Conservation (phyloP, 1,284 basidiomycete species). For the Cryptococcus sp. region DNA sequence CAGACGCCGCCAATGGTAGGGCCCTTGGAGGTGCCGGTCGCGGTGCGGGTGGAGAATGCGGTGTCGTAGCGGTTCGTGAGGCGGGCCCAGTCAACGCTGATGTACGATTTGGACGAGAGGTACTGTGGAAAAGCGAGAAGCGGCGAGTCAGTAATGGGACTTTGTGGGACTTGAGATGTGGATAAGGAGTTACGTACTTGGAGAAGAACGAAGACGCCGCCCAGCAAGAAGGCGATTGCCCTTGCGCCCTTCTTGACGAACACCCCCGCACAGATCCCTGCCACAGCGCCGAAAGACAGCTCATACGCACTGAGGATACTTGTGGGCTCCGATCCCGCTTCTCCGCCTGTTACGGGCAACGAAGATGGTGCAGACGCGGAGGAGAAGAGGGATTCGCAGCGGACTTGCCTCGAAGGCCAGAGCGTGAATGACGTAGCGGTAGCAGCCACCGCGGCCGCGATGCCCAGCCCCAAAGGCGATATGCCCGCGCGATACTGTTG, state of each 20-base stretch:
- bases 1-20: slow-evolving; percentile 69
- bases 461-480: slow-evolving; percentile 41
- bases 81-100: slow-evolving; percentile 78
- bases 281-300: slow-evolving; percentile 82
- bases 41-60: slow-evolving; percentile 67
- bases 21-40: slow-evolving; percentile 59
- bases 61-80: slow-evolving; percentile 66
- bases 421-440: slow-evolving; percentile 15
- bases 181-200: slow-evolving; percentile 62
- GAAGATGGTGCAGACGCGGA: slow-evolving; percentile 1
- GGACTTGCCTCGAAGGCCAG: slow-evolving; percentile 13
- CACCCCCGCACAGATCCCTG: slow-evolving; percentile 84
- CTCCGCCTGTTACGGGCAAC: not conserved
- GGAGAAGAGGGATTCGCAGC: slow-evolving; percentile 12
- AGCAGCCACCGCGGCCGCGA: slow-evolving; percentile 24
- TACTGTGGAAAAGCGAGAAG: slow-evolving; percentile 60
- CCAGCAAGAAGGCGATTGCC: slow-evolving; percentile 76
- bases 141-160: not conserved
- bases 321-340: slow-evolving; percentile 38
- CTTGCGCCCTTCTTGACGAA: slow-evolving; percentile 94
- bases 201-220: slow-evolving; percentile 80
- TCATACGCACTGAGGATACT: slow-evolving; percentile 78
- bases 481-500: slow-evolving; percentile 13
- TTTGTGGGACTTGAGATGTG: not conserved
- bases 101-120: slow-evolving; percentile 66